Base-by-base conservation (phyloP, 345 rosid genomes). In the Hibiscus tridactylites region DNA sequence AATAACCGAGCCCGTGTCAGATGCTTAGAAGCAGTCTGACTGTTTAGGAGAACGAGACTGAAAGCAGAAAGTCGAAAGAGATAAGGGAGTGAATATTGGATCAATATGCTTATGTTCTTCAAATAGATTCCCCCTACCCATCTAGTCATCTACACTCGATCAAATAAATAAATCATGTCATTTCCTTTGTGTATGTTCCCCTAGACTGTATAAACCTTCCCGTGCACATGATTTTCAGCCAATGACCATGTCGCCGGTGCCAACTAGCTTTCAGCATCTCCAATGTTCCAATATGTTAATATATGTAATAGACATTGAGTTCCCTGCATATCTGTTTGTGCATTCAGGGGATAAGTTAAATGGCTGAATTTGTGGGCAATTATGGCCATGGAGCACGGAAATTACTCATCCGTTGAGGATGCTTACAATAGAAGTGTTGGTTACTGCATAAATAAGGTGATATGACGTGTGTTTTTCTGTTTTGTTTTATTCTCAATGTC, bases 401-500 rank as follows among this genome's bases (percentile, higher is more conserved):
- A 19, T 9, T 5, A 15, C 16, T 50, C 54, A 4, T 4, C 47
- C n/a, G 47, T n/a, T 31, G 6, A 9, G 6, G 50, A 31, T 49
- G 26, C 17, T 21, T 58, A 31, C 8, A 9, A 21, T 12, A 17
- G 5, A 16, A 9, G 3, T 68, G 19, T 4, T 61, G 28, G 50
- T 46, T 46, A 2, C 19, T 5, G 13, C 67, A 53, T 3, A 47
- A 47, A 47, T 37, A 49, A 44, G 54, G 24, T 49, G 26, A 50
- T 17, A 31, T 63, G 33, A 9, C 4, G 2, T 29, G 39, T 61
- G 67, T 9, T 66, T 77, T 2, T 76, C 61, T 56, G 21, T 9
- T 9, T 17, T 19, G 15, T 21, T 47, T 46, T 4, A 53, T 62
- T 50, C 16, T 54, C 68, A 28, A 70, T 84, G 79, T 82, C 90